Evolutionary conservation across 1,284 basidiomycete genomes (phyloP).

Genomic region (Agaricales sp.): DNA sequence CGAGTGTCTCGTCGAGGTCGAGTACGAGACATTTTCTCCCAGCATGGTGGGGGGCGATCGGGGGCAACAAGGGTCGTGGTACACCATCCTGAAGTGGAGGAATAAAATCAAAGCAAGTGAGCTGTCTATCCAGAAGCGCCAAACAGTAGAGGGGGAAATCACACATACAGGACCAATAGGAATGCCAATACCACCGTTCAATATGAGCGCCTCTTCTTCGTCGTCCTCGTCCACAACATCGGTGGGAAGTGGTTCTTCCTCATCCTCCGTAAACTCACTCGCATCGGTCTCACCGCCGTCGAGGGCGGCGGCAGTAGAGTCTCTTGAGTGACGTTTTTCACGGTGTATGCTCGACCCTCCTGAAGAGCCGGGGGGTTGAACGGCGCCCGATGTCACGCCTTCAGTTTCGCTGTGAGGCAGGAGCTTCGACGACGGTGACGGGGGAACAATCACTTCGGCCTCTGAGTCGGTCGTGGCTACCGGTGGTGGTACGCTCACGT

Average conservation of each 20-base stretch:
- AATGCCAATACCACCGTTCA: slow-evolving; percentile 75
- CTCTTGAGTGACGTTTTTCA: background rate
- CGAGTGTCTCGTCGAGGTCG: slow-evolving; percentile 92
- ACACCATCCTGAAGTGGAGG: slow-evolving; percentile 46
- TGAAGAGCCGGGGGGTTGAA: slow-evolving; percentile 49
- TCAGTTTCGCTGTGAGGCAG: slow-evolving; percentile 42
- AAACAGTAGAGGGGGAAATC: background rate
- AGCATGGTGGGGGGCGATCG: slow-evolving; percentile 59
- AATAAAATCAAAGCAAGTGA: too few relatives aligned
- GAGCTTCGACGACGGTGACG: slow-evolving; percentile 28
- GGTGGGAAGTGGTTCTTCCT: slow-evolving; percentile 26
- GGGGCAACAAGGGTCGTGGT: slow-evolving; percentile 69
- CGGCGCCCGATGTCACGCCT: slow-evolving; percentile 43
- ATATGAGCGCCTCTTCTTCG: slow-evolving; percentile 73
- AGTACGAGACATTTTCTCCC: slow-evolving; percentile 91
- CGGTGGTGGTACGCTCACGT: background rate
- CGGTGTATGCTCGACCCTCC: background rate
- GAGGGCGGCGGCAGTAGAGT: background rate
- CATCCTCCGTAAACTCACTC: slow-evolving; percentile 13
- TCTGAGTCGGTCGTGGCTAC: background rate
- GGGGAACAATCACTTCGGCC: background rate
- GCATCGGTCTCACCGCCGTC: background rate
- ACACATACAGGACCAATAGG: slow-evolving; percentile 63
- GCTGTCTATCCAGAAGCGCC: slow-evolving; percentile 4
- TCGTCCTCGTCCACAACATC: slow-evolving; percentile 48